Evolutionary conservation across 169 alveolate genomes (phyloP).

Genomic region (Eimeria maxima): DNA sequence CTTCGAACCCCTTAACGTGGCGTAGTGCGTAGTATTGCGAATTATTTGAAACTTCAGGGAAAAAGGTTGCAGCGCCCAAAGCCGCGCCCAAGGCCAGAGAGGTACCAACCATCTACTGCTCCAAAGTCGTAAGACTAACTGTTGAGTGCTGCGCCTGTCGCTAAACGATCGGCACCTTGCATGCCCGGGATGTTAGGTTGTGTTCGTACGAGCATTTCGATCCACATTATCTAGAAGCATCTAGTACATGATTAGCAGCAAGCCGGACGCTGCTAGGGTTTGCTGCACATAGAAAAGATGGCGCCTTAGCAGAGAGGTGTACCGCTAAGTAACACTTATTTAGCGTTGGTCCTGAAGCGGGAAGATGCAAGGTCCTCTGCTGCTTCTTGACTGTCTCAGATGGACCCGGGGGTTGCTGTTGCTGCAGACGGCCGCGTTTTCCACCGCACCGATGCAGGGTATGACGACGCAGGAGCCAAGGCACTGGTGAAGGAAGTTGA

Average conservation of each 20-base stretch:
- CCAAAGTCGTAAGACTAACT: conserved; percentile 53
- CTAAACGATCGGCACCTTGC: not conserved
- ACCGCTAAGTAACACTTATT: not conserved
- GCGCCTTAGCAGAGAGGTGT: not conserved
- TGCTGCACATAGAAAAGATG: not conserved
- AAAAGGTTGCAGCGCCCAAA: conserved; percentile 71
- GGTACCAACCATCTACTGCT: conserved; percentile 61
- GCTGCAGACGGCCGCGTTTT: conserved; percentile 79
- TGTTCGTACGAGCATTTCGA: too few species aligned
- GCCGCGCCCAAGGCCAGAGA: conserved; percentile 49
- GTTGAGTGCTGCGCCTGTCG: not conserved
- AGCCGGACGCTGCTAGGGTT: not conserved
- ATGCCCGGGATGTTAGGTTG: not conserved
- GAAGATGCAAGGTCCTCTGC: not conserved
- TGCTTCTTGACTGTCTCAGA: conserved; percentile 15
- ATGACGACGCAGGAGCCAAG: conserved; percentile 54
- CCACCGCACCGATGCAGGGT: conserved; percentile 54
- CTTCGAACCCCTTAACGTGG: not conserved
- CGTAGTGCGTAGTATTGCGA: not conserved
- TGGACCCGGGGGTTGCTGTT: conserved; percentile 75
- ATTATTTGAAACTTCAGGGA: conserved; percentile 33
- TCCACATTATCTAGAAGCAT: not conserved
- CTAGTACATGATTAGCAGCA: not conserved
- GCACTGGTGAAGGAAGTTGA: conserved; percentile 70
- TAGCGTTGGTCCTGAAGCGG: not conserved